Evolutionary conservation across 768 basidiomycete species (phyloP).

Genomic region (Tricholoma matsutake): DNA sequence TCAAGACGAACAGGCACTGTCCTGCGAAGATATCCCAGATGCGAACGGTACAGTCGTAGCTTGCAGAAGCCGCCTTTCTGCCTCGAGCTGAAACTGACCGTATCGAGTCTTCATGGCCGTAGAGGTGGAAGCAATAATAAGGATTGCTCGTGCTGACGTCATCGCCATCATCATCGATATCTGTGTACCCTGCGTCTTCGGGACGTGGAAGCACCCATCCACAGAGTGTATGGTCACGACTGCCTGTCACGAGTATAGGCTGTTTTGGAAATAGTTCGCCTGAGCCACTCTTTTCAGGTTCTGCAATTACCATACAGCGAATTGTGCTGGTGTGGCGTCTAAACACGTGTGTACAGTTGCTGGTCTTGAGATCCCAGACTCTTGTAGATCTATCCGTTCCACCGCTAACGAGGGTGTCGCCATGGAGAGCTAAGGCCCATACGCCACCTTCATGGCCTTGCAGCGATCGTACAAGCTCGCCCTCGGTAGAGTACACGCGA

Average conservation of each 20-base stretch:
- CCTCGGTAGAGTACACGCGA: constrained; percentile 85
- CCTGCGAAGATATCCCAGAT: constrained; percentile 94
- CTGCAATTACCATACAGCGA: constrained; percentile 91
- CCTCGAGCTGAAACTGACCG: constrained; percentile 88
- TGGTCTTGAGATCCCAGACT: constrained; percentile 82
- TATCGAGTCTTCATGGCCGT: constrained; percentile 90
- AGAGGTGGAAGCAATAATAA: constrained; percentile 79
- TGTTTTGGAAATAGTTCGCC: constrained; percentile 69
- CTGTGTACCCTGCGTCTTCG: constrained; percentile 70
- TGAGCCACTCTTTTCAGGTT: constrained; percentile 66
- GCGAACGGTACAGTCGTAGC: constrained; percentile 92
- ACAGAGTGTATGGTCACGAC: constrained; percentile 63
- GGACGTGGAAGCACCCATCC: constrained; percentile 56
- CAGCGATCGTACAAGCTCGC: constrained; percentile 67
- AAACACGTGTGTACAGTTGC: constrained; percentile 88
- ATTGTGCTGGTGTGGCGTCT: constrained; percentile 97
- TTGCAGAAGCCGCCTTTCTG: constrained; percentile 87
- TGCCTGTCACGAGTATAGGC: constrained; percentile 72
- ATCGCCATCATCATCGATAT: constrained; percentile 47
- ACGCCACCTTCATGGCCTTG: constrained; percentile 95
- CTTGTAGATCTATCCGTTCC: constrained; percentile 91
- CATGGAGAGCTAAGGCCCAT: constrained; percentile 91
- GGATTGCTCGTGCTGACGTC: constrained; percentile 64
- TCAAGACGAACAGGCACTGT: constrained; percentile 71
- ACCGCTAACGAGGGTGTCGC: constrained; percentile 85